phyloP scores from a whole-genome alignment of 441 rosid genomes.

The Erodium trifolium region DNA sequence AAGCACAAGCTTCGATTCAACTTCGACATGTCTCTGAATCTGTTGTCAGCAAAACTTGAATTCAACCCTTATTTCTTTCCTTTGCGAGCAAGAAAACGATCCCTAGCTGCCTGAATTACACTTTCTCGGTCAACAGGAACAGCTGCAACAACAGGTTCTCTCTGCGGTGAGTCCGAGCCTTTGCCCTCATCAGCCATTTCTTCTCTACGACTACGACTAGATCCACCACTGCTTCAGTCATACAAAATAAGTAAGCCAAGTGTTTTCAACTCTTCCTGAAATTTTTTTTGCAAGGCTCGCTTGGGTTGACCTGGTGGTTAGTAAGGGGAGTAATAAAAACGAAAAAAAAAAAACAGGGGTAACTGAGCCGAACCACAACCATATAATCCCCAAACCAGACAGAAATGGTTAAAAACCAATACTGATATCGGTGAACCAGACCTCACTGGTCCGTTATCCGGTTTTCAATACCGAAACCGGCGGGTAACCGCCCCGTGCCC shows the following conservation, averaged over 20 bases:
- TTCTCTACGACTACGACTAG: conserved; percentile 22
- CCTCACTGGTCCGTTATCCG: too few species aligned
- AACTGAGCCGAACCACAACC: too few species aligned
- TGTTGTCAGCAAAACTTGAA: not conserved
- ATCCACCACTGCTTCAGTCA: conserved; percentile 52
- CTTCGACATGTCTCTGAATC: not conserved
- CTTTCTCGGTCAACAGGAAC: conserved; percentile 36
- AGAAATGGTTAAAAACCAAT: too few species aligned
- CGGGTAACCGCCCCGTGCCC: too few species aligned
- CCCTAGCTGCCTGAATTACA: conserved; percentile 77
- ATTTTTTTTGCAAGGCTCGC: not conserved
- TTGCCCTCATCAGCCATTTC: conserved; percentile 32
- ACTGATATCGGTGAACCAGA: too few species aligned
- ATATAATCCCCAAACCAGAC: too few species aligned
- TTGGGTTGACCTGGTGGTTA: too few species aligned
- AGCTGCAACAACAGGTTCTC: conserved; percentile 11
- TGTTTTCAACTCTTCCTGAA: not conserved
- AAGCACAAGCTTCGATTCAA: not conserved
- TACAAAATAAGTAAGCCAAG: conserved; percentile 8
- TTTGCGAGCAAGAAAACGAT: conserved; percentile 84
- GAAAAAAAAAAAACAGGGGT: too few species aligned
- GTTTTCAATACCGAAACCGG: too few species aligned
- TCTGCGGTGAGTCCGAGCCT: conserved; percentile 22
- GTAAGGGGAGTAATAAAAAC: too few species aligned
- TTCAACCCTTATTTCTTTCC: conserved; percentile 34